Evolutionary conservation across 441 rosid genomes (phyloP), one percentile per base, ranked within the genome.

Genomic region (Populus hybrid): DNA sequence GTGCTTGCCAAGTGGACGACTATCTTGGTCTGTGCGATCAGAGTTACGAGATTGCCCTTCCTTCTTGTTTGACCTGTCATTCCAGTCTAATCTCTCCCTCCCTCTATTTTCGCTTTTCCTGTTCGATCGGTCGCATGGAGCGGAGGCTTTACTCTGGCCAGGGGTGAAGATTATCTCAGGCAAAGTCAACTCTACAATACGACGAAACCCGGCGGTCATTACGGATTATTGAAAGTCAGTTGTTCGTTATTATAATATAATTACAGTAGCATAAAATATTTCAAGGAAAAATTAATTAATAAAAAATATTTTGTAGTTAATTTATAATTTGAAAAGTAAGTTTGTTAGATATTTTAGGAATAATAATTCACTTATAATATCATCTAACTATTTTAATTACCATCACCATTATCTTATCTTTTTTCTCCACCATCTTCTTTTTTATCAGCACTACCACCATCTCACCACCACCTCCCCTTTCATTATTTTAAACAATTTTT

Each of bases 391-490:
- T 29, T 29, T 29, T 29, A 29, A 29, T 29, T 0, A 29, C 2
- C 56, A 3, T 0, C 20, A 45, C 0, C 0, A 12, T 42, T 45
- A 3, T 42, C 1, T 42, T 16, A 11, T 42, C 16, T 3, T 12
- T 42, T 0, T 42, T 42, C 1, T 42, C 0, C 1, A 36, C 0
- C 0, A 36, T 1, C 14, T 42, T 10, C 4, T 42, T 0, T 9
- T 42, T 42, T 12, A 11, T 42, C 1, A 42, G 0, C 1, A 3
- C 2, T 12, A 3, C 0, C 0, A 1, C 6, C 6, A 42, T 3
- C 16, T 45, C 0, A 3, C 1, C 6, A 45, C 0, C 18, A 12
- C 20, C 2, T 45, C 0, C 1, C 2, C 2, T 45, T 12, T 0
- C 1, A 45, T 0, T 45, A 45, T 45, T 45, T 11, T 45, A 45